Conservation (phyloP, 352 stramenopile species). For the Phytophthora pluvialis region DNA sequence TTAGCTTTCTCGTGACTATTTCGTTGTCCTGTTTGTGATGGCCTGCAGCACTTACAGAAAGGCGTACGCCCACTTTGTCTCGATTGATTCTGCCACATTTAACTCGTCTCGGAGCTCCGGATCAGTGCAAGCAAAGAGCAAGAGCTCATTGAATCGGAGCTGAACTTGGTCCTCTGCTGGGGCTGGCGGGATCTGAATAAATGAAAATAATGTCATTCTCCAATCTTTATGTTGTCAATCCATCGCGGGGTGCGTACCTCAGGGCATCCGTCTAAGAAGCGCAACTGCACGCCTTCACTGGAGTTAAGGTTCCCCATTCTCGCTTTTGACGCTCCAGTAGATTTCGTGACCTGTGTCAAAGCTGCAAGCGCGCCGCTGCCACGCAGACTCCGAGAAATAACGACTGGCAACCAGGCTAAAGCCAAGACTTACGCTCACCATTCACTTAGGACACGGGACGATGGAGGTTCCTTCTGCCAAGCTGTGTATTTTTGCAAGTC, state of each 20-base stretch:
- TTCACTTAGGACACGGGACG: conserved; percentile 21
- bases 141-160: conserved; percentile 51
- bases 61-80: conserved; percentile 78
- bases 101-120: conserved; percentile 48
- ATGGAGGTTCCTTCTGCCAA: conserved; percentile 6
- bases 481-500: conserved; percentile 34
- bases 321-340: background rate
- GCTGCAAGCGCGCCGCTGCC: conserved; percentile 5
- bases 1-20: background rate
- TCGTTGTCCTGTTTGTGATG: background rate
- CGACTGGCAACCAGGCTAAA: conserved; percentile 14
- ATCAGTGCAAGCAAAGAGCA: conserved; percentile 39
- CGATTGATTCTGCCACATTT: conserved; percentile 44
- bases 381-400: conserved; percentile 27
- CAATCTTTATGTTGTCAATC: background rate
- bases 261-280: conserved; percentile 66
- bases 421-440: conserved; percentile 2
- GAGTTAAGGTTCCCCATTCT: conserved; percentile 65
- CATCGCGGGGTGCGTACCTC: conserved; percentile 37
- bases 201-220: conserved; percentile 10
- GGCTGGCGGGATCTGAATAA: conserved; percentile 55
- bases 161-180: conserved; percentile 48
- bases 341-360: conserved; percentile 4
- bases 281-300: conserved; percentile 38
- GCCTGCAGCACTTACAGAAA: conserved; percentile 53